Conservation (phyloP, 805 yeast genomes). For the Starmerella cellae region DNA sequence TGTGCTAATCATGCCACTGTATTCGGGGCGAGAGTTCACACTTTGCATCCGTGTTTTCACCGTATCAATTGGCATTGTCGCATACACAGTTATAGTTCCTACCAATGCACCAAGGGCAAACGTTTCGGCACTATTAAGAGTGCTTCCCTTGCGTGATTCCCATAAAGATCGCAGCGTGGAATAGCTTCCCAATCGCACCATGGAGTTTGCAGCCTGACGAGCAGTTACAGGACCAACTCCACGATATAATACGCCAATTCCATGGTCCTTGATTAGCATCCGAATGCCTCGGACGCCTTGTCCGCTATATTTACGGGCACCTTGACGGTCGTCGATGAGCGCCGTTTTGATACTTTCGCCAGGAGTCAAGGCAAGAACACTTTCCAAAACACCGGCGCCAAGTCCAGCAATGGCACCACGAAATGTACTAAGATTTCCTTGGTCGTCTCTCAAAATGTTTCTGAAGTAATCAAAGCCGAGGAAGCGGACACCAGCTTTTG, state of each 20-base stretch:
- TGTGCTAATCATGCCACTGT: constrained; percentile 68
- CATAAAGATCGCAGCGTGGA: constrained; percentile 56
- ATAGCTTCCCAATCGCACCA: constrained; percentile 87
- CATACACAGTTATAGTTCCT: constrained; percentile 74
- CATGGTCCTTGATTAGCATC: constrained; percentile 58
- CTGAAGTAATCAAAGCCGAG: constrained; percentile 85
- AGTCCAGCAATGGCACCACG: constrained; percentile 93
- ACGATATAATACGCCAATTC: constrained; percentile 70
- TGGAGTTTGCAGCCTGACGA: constrained; percentile 92
- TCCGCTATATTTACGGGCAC: constrained; percentile 45
- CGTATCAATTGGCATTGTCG: constrained; percentile 91
- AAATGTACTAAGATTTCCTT: constrained; percentile 79
- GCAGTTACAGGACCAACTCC: constrained; percentile 86
- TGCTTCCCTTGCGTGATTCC: constrained; percentile 31
- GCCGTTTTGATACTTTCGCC: constrained; percentile 95
- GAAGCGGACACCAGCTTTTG: constrained; percentile 90
- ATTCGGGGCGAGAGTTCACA: constrained; percentile 57
- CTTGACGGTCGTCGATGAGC: constrained; percentile 80
- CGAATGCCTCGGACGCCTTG: constrained; percentile 51
- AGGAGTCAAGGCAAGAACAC: constrained; percentile 89
- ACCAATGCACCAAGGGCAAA: constrained; percentile 82
- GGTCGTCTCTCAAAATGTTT: constrained; percentile 57
- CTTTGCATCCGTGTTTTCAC: constrained; percentile 97
- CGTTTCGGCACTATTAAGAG: constrained; percentile 65
- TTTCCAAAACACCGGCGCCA: constrained; percentile 90